Base-by-base conservation (phyloP, 345 rosid species). In the Boechera retrofracta region DNA sequence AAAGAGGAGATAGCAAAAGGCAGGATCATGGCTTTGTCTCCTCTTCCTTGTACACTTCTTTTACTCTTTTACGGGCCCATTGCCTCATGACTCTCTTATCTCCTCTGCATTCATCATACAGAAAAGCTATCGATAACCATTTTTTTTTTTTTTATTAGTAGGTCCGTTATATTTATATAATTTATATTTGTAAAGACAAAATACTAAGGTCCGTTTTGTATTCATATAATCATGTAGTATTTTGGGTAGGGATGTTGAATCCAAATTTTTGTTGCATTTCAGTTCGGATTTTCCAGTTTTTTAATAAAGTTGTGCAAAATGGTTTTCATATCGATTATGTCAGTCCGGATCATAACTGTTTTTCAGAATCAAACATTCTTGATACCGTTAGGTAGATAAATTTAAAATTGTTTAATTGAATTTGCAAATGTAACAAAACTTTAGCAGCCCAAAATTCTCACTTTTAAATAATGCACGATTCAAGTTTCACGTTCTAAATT, bases 11-110 rank as follows among this genome's bases (percentile, higher is more conserved):
- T 52, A 5, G 56, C 13, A 16, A 41, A 69, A 69, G 56, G 55
- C 4, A 51, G 70, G 65, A 54, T 77, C 80, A 63, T 77, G 80
- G 65, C 36, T 62, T 57, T 69, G 80, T 70, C 70, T 77, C 75
- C 69, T 76, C 69, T 32, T 60, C 69, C 13, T 68, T 60, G 55
- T 76, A 76, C 79, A 76, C 38, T 76, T 60, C 79, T 52, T 68
- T 76, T 51, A 76, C 69, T 76, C 74, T 51, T 41, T 24, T 31
- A 76, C 56, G 80, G 75, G 32, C 35, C 80, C 80, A 64, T 52
- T 12, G 18, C 21, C 31, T 67, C 26, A 36, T 65, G 36, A 12
- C 31, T 51, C 61, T 21, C 24, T 21, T 21, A 38, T 45, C 53
- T 28, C 41, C 9, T 72, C 74, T 35, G 38, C 38, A 16, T 26